These are phyloP conservation scores for Umbelopsis isabellina DNA, from an alignment of 192 early-diverging fungal species.

Conservation along the genomic window DNA sequence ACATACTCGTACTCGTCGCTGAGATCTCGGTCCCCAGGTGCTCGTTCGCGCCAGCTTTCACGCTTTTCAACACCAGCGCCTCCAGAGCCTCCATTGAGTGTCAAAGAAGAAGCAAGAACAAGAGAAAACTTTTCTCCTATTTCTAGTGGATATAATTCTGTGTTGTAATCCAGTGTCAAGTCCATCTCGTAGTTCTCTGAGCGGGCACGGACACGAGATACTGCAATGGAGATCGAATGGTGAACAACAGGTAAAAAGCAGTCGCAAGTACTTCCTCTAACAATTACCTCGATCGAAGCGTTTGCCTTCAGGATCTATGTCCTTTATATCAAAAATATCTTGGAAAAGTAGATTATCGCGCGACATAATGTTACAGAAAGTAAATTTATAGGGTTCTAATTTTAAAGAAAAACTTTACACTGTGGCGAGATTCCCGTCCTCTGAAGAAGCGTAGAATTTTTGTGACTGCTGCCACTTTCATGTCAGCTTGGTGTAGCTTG, in stretches of 20 bases:
- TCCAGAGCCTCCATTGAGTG: constrained; percentile 55
- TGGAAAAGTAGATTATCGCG: constrained; percentile 82
- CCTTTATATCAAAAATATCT: constrained; percentile 88
- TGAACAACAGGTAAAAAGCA: neutral
- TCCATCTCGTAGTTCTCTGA: constrained; percentile 89
- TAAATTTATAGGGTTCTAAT: no score
- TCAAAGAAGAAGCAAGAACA: constrained; percentile 78
- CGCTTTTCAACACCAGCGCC: constrained; percentile 46
- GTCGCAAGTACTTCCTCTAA: neutral
- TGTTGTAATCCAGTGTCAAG: constrained; percentile 92
- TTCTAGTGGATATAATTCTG: constrained; percentile 89
- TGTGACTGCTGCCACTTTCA: constrained; percentile 32
- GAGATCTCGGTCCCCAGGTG: constrained; percentile 68
- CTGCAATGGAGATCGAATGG: constrained; percentile 41
- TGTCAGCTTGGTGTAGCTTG: constrained; percentile 86
- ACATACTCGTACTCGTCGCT: constrained; percentile 99
- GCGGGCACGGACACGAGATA: constrained; percentile 84
- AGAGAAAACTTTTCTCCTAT: constrained; percentile 86
- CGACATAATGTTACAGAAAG: constrained; percentile 31
- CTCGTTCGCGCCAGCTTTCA: constrained; percentile 73
- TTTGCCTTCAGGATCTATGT: constrained; percentile 88
- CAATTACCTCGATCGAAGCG: constrained; percentile 88
- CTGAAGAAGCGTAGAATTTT: neutral
- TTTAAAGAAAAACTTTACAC: constrained; percentile 2
- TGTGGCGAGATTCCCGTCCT: no score